Evolutionary conservation across 2,329 filamentous ascomycete genomes (phyloP).

Genomic region (Fusarium circinatum): DNA sequence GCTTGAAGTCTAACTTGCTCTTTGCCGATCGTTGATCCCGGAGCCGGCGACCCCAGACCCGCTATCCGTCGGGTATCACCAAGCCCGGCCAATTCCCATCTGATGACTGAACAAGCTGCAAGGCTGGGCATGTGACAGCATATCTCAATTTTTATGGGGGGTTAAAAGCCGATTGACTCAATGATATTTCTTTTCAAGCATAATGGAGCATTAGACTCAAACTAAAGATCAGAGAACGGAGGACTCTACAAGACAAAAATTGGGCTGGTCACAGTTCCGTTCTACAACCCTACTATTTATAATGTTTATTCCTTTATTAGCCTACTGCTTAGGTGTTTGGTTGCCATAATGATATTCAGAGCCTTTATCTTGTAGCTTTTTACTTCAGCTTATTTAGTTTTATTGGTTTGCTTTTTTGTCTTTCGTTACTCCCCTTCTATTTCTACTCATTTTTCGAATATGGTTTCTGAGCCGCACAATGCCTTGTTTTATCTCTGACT

Average conservation of each 20-base stretch:
- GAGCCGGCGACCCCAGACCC: conserved; percentile 25
- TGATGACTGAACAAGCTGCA: conserved; percentile 2
- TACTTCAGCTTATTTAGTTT: not conserved
- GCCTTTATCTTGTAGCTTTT: not conserved
- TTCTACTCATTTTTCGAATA: not conserved
- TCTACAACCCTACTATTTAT: not conserved
- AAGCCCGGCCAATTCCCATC: conserved; percentile 27
- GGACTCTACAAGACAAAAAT: not conserved
- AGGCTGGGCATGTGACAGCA: conserved; percentile 4
- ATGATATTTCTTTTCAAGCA: not conserved
- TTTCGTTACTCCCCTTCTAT: not conserved
- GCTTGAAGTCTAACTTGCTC: not conserved
- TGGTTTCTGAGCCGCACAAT: not conserved
- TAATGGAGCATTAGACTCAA: not conserved
- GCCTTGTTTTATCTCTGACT: not conserved
- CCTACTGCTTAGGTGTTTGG: not conserved
- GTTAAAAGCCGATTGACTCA: not conserved
- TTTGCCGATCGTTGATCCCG: conserved; percentile 14
- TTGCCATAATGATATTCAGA: no score
- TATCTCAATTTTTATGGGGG: not conserved
- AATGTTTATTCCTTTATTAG: not conserved
- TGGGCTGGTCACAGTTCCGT: not conserved
- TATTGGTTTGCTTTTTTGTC: no score
- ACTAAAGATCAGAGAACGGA: not conserved
- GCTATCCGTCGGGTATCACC: conserved; percentile 15